These are phyloP conservation scores for Chloropicon primus DNA, from an alignment of 139 green algal species.

Conservation along the genomic window DNA sequence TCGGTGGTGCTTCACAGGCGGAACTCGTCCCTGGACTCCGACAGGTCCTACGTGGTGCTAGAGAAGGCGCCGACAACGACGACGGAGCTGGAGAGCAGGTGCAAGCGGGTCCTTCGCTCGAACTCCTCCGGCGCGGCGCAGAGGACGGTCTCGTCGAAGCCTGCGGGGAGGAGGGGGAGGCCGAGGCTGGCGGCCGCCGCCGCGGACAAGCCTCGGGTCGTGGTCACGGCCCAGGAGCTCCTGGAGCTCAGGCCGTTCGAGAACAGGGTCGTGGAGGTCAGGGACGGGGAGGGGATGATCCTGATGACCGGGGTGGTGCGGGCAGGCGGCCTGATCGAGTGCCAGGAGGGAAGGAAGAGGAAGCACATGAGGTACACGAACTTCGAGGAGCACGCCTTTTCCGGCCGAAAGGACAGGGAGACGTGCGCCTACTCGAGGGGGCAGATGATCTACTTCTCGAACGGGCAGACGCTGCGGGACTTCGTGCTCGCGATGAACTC, in stretches of 20 bases:
- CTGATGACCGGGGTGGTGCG: neutral
- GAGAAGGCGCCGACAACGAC: neutral
- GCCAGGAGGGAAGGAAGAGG: neutral
- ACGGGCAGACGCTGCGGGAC: neutral
- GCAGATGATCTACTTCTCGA: neutral
- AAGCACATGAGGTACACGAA: neutral
- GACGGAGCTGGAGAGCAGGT: too few species aligned
- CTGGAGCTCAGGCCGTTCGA: neutral
- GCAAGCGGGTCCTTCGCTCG: neutral
- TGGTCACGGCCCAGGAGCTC: neutral
- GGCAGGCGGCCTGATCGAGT: neutral
- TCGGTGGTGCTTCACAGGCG: neutral
- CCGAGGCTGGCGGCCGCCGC: neutral
- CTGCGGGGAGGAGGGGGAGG: neutral
- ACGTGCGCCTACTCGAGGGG: neutral
- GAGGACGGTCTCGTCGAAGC: neutral
- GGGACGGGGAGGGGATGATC: neutral
- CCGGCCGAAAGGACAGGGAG: neutral
- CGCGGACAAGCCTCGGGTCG: too few species aligned
- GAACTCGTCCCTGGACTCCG: neutral
- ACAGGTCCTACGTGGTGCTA: neutral
- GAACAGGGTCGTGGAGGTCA: neutral
- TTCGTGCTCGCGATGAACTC: neutral
- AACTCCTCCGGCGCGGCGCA: neutral
- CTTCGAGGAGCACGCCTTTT: neutral